Conservation (phyloP, 305 asterid species). For the Fraxinus sp. region DNA sequence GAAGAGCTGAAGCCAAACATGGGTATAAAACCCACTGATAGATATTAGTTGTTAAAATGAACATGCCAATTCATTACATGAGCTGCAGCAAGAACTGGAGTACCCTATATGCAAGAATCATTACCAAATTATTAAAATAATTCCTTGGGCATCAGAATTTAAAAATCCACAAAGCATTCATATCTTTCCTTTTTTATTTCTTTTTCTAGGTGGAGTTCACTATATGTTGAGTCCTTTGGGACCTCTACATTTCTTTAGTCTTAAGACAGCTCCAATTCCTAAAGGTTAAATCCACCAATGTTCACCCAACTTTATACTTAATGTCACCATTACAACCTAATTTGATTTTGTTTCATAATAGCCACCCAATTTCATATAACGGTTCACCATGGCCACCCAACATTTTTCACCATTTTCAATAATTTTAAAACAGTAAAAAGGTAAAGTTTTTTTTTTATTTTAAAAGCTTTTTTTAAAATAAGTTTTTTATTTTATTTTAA, state of each 20-base stretch:
- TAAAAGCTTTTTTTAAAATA: too few relatives aligned
- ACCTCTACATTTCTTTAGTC: conserved; percentile 14
- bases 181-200: not conserved
- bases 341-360: too few relatives aligned
- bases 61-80: not conserved
- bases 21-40: not conserved
- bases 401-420: too few relatives aligned
- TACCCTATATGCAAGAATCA: not conserved
- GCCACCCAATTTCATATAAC: too few relatives aligned
- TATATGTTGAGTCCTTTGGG: not conserved
- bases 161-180: conserved; percentile 9
- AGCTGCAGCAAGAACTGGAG: conserved; percentile 2
- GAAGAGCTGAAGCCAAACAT: conserved; percentile 12
- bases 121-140: conserved; percentile 14
- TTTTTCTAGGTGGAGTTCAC: not conserved
- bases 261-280: conserved; percentile 18
- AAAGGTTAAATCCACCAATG: not conserved
- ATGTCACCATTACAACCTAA: too few relatives aligned
- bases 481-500: too few relatives aligned
- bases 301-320: too few relatives aligned
- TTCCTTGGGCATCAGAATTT: conserved; percentile 9
- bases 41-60: conserved; percentile 10
- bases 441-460: too few relatives aligned
- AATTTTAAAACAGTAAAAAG: too few relatives aligned
- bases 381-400: too few relatives aligned